A percentile compares a stretch with the other conserved stretches of the same genome.
Conservation (phyloP, 371 early-diverging fungal genomes). For the Syncephalastrum contaminatum region DNA sequence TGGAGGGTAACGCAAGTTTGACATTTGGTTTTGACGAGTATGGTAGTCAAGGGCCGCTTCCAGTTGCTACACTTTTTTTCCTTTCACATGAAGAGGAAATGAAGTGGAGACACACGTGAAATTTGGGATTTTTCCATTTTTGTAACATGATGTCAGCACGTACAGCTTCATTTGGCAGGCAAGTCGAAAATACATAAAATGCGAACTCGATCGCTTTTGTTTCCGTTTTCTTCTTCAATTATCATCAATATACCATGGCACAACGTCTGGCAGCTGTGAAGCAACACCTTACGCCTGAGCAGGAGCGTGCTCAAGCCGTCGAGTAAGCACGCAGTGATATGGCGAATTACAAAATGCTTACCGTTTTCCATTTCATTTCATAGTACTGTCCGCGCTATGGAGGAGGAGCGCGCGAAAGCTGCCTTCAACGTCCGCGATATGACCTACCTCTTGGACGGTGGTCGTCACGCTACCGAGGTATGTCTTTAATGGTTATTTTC, state of each 20-base stretch:
- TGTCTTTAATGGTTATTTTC: not conserved
- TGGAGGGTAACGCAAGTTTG: too few relatives aligned
- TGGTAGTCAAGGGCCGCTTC: too few relatives aligned
- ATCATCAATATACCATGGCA: constrained; percentile 5
- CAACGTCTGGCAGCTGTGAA: constrained; percentile 26
- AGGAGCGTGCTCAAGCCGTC: constrained; percentile 24
- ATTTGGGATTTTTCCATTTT: constrained; percentile 1
- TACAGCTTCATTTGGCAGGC: constrained; percentile 3
- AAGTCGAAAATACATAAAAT: constrained; percentile 5
- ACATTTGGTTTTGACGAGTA: too few relatives aligned
- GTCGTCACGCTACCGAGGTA: constrained; percentile 61
- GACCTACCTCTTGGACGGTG: constrained; percentile 84
- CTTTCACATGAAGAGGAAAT: constrained; percentile 3
- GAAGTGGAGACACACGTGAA: constrained; percentile 1
- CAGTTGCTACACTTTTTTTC: not conserved
- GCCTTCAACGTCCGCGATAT: constrained; percentile 76
- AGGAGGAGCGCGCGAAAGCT: constrained; percentile 76
- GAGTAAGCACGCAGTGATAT: constrained; percentile 15
- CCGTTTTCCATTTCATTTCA: not conserved
- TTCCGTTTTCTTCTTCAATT: constrained; percentile 1
- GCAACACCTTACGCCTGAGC: constrained; percentile 28
- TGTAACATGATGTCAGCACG: constrained; percentile 9
- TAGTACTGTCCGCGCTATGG: constrained; percentile 47
- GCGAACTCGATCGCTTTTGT: not conserved
- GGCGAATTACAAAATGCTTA: not conserved